Base-by-base conservation (phyloP, 805 yeast genomes). In the Sugiyamaella boreocaroliniensis region DNA sequence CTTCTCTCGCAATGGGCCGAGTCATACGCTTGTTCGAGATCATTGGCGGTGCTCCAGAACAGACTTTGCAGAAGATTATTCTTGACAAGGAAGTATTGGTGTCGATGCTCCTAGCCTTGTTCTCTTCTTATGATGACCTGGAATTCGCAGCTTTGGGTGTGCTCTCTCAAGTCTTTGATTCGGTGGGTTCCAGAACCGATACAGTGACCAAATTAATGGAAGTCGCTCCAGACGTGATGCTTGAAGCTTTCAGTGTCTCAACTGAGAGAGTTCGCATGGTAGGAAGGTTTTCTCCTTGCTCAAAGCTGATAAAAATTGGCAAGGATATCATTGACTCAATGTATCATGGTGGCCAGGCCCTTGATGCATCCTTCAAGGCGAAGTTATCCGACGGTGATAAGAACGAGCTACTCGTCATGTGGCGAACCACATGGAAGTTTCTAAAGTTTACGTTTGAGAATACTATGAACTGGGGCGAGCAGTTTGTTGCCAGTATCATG, bases 161-260 rank as follows among this genome's bases (percentile, higher is more conserved):
- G 18, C 65, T 89, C 2, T 84, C 85, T 61, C 92, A 86, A 58
- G 80, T 86, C 0, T 85, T 80, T 66, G 95, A 89, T 65, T 95
- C 89, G 65, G 86, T 83, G 12, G 82, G 80, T 51, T 96, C 90
- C 15, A 77, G 97, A 61, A 69, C 80, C 37, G 95, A 86, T 65
- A 88, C 89, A 37, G 73, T 87, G n/a, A 78, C 74, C 46, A 76
- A 75, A 3, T 63, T 83, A 40, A 68, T 89, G 22, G 66, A 67
- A 9, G 62, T 69, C 8, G 73, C 78, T 51, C 63, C 83, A 12
- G 61, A 68, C 2, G 63, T 69, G 7, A 76, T 82, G 8, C 59
- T 89, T 4, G 59, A 58, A 2, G 80, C 89, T 0, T 70, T 80
- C 22, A 76, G 71, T 51, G 61, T 62, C 2, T 78, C 78, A 40